Percentiles rank a stretch among this genome's conserved stretches.
Evolutionary conservation across 2,329 filamentous ascomycete species (phyloP).

Genomic region (Tolypocladium inflatum): DNA sequence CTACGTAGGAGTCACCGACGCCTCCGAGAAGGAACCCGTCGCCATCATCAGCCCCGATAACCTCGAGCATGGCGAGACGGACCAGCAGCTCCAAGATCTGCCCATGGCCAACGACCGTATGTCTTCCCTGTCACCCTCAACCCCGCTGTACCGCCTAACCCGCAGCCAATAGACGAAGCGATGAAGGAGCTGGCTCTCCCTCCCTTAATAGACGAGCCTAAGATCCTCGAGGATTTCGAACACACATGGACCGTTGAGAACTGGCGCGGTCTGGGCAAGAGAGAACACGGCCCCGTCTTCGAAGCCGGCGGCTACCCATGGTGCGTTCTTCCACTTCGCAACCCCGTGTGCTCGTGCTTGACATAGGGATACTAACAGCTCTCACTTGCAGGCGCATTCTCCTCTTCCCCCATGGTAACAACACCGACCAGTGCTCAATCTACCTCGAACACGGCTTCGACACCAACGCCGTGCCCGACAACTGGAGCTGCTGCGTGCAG

Average conservation of each 20-base stretch:
- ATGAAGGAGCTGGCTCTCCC: constrained; percentile 76
- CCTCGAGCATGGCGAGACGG: constrained; percentile 33
- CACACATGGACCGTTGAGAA: constrained; percentile 82
- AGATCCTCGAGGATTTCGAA: constrained; percentile 64
- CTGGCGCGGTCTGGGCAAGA: constrained; percentile 68
- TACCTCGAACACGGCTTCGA: constrained; percentile 94
- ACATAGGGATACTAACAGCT: neutral
- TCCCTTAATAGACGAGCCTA: constrained; percentile 64
- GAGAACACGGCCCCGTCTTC: constrained; percentile 83
- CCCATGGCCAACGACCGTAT: constrained; percentile 44
- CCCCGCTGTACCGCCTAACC: neutral
- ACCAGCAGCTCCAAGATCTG: constrained; percentile 33
- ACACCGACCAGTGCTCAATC: constrained; percentile 86
- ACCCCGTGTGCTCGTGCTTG: neutral
- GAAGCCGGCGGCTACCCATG: constrained; percentile 81
- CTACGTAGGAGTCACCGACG: constrained; percentile 39
- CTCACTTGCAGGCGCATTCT: constrained; percentile 63
- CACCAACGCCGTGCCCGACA: constrained; percentile 64
- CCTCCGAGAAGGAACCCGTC: constrained; percentile 40
- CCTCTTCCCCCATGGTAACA: constrained; percentile 92
- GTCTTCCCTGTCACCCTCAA: constrained; percentile 15
- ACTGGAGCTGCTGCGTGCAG: constrained; percentile 95
- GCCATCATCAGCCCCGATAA: constrained; percentile 46
- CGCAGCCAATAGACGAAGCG: constrained; percentile 52
- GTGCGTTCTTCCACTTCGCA: constrained; percentile 35